Conservation (phyloP, 83 land plant species). For the Isoetes engelmannii region DNA sequence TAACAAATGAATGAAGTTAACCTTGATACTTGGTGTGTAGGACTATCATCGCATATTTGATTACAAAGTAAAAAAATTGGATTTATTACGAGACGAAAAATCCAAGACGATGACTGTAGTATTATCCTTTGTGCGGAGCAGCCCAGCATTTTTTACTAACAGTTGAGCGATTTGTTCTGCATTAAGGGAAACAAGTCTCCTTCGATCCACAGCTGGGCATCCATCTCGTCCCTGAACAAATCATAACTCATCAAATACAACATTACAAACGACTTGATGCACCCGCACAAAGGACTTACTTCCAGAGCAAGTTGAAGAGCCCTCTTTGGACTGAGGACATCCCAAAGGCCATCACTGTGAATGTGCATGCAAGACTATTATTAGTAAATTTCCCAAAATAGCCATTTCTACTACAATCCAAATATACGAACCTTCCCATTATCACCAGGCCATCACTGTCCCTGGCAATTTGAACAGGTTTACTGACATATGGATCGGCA, state of each 20-base stretch:
- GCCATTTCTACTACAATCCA: not conserved
- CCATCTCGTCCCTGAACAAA: conserved; percentile 45
- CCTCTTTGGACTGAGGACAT: conserved; percentile 67
- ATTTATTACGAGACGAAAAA: conserved; percentile 24
- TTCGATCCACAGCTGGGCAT: conserved; percentile 14
- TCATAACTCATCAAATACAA: not conserved
- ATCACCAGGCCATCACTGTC: conserved; percentile 55
- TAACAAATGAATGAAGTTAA: no score
- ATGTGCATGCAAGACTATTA: not conserved
- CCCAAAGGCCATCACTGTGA: conserved; percentile 97
- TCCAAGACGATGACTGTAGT: conserved; percentile 79
- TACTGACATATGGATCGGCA: conserved; percentile 80
- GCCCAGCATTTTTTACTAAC: conserved; percentile 70
- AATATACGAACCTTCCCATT: conserved; percentile 59
- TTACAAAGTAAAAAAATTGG: no score
- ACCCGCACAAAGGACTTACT: conserved; percentile 34
- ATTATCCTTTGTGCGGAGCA: conserved; percentile 81
- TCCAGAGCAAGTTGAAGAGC: conserved; percentile 69
- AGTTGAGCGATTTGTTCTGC: conserved; percentile 67
- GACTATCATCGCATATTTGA: no score
- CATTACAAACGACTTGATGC: not conserved
- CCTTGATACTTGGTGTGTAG: no score
- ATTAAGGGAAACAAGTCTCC: conserved; percentile 20
- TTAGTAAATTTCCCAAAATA: conserved; percentile 9
- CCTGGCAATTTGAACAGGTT: conserved; percentile 46